Conservation (phyloP, 1,284 basidiomycete species). For the Trichosporon inkin region DNA sequence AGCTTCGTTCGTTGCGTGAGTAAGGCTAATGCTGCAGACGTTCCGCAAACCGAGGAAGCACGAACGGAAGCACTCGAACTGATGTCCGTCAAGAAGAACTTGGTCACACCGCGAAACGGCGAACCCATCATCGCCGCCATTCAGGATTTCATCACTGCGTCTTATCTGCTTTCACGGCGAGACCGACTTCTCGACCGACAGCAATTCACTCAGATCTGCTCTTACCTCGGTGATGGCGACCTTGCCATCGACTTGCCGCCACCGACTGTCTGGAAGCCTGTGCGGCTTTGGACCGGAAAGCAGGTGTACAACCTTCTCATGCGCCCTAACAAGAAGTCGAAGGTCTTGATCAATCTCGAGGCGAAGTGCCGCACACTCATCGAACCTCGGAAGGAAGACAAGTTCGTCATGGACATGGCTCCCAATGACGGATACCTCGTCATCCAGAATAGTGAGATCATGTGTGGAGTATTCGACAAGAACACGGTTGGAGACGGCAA, state of each 20-base stretch:
- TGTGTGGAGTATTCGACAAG: constrained; percentile 99
- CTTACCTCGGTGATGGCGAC: constrained; percentile 87
- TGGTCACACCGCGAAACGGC: constrained; percentile 94
- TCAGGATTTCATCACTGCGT: constrained; percentile 97
- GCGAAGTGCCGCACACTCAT: constrained; percentile 92
- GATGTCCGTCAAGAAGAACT: constrained; percentile 96
- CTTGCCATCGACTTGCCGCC: constrained; percentile 93
- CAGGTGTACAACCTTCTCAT: constrained; percentile 96
- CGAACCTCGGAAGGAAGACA: constrained; percentile 60
- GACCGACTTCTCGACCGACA: constrained; percentile 92
- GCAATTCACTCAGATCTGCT: constrained; percentile 95
- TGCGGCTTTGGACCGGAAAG: constrained; percentile 95
- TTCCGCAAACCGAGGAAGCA: constrained; percentile 98
- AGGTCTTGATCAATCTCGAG: constrained; percentile 90
- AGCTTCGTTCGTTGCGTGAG: neutral
- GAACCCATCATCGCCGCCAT: constrained; percentile 98
- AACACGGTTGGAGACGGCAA: constrained; percentile 96
- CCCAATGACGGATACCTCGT: constrained; percentile 99
- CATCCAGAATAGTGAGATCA: constrained; percentile 95
- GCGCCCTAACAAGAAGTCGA: constrained; percentile 81
- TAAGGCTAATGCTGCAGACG: constrained; percentile 58
- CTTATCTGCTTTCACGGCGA: constrained; percentile 87
- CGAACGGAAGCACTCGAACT: constrained; percentile 94
- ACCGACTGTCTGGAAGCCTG: constrained; percentile 90
- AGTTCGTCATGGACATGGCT: constrained; percentile 69